phyloP scores from a whole-genome alignment of 2,329 filamentous ascomycete genomes.

The Claviceps cyperi region DNA sequence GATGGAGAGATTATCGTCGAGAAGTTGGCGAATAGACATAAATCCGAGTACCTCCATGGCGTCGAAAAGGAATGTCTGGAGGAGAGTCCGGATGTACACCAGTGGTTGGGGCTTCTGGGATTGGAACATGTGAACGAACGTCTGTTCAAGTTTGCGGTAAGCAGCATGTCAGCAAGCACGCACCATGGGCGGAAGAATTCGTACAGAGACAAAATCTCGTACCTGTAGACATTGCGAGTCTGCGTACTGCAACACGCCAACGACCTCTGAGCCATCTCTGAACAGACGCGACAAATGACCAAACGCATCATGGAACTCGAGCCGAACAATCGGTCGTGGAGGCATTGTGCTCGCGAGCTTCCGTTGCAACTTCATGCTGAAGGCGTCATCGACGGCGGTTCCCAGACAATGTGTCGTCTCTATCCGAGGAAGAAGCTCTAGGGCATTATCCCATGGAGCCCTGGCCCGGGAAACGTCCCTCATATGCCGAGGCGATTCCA shows the following conservation, averaged over 20 bases:
- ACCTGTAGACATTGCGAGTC: conserved; percentile 59
- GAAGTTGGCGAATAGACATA: conserved; percentile 55
- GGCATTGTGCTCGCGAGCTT: conserved; percentile 86
- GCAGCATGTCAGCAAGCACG: neutral
- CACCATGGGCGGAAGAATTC: neutral
- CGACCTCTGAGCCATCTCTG: conserved; percentile 54
- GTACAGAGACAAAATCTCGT: conserved; percentile 13
- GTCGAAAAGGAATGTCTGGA: conserved; percentile 63
- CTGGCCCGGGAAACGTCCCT: conserved; percentile 31
- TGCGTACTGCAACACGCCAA: conserved; percentile 51
- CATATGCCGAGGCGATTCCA: conserved; percentile 32
- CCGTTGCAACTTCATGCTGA: conserved; percentile 83
- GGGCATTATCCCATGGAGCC: conserved; percentile 37
- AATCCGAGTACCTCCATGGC: conserved; percentile 54
- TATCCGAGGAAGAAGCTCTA: conserved; percentile 38
- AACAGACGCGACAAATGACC: conserved; percentile 56
- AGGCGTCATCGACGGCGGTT: conserved; percentile 57
- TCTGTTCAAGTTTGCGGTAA: conserved; percentile 28
- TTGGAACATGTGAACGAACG: conserved; percentile 60
- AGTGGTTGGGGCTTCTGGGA: conserved; percentile 69
- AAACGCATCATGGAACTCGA: conserved; percentile 59
- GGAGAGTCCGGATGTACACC: conserved; percentile 66
- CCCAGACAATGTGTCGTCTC: conserved; percentile 47
- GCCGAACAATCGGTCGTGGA: conserved; percentile 72
- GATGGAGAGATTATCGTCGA: conserved; percentile 70